A percentile compares a stretch with the other conserved stretches of the same genome.
These are phyloP conservation scores for Pyrenula aspistea DNA, from an alignment of 495 filamentous ascomycete genomes.

Conservation along the genomic window DNA sequence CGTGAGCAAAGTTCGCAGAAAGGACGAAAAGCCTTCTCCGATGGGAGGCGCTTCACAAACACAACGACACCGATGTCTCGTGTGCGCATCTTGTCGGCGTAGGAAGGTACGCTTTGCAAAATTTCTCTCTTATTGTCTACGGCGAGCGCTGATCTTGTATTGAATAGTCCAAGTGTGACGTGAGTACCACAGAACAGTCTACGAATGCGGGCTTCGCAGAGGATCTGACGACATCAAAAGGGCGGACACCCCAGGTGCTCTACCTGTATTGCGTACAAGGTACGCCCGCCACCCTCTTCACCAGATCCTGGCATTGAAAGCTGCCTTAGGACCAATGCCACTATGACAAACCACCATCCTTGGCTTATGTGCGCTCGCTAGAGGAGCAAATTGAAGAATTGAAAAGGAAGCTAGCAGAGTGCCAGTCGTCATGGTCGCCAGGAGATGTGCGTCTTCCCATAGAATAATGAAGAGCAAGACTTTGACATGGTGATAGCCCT, in stretches of 20 bases:
- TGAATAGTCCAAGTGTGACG: background rate
- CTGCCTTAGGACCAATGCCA: slow-evolving; percentile 1
- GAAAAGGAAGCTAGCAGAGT: background rate
- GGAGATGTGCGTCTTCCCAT: background rate
- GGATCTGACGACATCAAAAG: background rate
- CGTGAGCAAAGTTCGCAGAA: background rate
- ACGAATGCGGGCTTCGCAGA: too few species aligned
- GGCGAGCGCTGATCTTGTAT: background rate
- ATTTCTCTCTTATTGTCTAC: background rate
- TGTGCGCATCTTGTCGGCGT: background rate
- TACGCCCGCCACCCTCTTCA: background rate
- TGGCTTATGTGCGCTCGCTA: slow-evolving; percentile 8
- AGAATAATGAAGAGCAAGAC: background rate
- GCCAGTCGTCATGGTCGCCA: background rate
- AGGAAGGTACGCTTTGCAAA: background rate
- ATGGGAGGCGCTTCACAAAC: background rate
- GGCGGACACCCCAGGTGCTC: background rate
- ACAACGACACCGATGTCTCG: background rate
- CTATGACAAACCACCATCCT: slow-evolving; percentile 7
- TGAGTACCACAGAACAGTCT: background rate
- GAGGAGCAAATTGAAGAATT: slow-evolving; percentile 4
- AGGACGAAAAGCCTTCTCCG: background rate
- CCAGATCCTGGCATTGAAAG: background rate
- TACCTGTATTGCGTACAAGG: background rate
- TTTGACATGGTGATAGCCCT: background rate